phyloP scores from a whole-genome alignment of 305 asterid genomes.

The Ilex paraguariensis region DNA sequence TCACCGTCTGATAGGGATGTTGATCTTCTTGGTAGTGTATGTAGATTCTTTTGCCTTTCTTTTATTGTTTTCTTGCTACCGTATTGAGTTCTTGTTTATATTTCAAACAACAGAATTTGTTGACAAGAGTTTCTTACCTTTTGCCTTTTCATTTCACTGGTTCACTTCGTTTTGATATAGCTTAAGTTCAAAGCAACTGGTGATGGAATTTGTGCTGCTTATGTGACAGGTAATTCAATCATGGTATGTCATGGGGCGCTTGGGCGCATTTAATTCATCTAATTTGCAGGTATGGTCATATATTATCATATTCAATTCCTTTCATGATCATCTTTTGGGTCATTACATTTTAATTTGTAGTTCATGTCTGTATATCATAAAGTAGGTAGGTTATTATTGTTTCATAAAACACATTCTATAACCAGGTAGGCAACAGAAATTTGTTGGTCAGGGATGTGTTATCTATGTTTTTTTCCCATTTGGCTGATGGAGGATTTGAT shows the following conservation, averaged over 20 bases:
- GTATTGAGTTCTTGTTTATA: neutral
- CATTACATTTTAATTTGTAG: neutral
- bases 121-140: neutral
- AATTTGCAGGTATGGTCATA: constrained; percentile 63
- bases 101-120: constrained; percentile 1
- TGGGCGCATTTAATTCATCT: constrained; percentile 83
- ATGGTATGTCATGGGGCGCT: constrained; percentile 95
- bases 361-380: no score
- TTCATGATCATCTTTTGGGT: neutral
- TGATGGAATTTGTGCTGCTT: neutral
- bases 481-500: no score
- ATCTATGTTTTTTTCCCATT: no score
- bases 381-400: no score
- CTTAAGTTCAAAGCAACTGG: neutral
- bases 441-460: no score
- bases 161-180: neutral
- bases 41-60: constrained; percentile 24
- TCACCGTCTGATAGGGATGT: constrained; percentile 94
- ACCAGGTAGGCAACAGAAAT: no score
- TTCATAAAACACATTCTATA: no score
- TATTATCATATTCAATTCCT: neutral
- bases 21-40: constrained; percentile 86
- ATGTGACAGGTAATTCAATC: constrained; percentile 76
- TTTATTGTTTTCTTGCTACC: constrained; percentile 10
- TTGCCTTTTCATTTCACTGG: neutral